phyloP scores from a whole-genome alignment of 176 grass and related monocot species.

The Hsuehochloa calcarea region DNA sequence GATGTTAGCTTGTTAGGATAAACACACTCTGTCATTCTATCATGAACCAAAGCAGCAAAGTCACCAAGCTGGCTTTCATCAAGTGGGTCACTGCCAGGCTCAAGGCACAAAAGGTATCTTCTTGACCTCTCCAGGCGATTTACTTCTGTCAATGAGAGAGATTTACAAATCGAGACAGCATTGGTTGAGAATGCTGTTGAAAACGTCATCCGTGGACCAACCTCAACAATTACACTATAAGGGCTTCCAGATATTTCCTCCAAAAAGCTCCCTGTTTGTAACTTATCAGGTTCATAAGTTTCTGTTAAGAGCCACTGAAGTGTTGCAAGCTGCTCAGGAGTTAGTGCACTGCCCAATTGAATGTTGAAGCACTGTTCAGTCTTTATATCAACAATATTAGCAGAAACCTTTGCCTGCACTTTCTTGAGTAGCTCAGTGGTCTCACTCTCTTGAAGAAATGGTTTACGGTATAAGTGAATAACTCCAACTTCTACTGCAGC shows the following conservation, averaged over 20 bases:
- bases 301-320: slow-evolving; percentile 81
- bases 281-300: slow-evolving; percentile 75
- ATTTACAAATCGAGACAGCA: slow-evolving; percentile 67
- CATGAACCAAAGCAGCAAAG: slow-evolving; percentile 67
- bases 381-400: slow-evolving; percentile 55
- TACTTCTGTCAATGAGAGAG: slow-evolving; percentile 63
- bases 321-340: slow-evolving; percentile 49
- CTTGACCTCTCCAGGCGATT: slow-evolving; percentile 70
- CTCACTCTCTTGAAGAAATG: slow-evolving; percentile 71
- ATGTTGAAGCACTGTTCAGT: slow-evolving; percentile 78
- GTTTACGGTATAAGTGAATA: slow-evolving; percentile 60
- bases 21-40: slow-evolving; percentile 86
- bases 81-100: slow-evolving; percentile 47
- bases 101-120: slow-evolving; percentile 61
- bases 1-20: slow-evolving; percentile 63
- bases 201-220: slow-evolving; percentile 81
- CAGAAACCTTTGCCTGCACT: slow-evolving; percentile 66
- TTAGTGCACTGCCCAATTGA: slow-evolving; percentile 32
- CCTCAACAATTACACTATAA: slow-evolving; percentile 46
- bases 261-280: slow-evolving; percentile 56
- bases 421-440: slow-evolving; percentile 50
- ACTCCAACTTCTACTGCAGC: slow-evolving; percentile 7
- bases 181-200: slow-evolving; percentile 74
- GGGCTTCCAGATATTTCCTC: slow-evolving; percentile 40
- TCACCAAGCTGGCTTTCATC: slow-evolving; percentile 56